Evolutionary conservation across 257 asterid species (phyloP).

Genomic region (Solanum bulbocastanum): DNA sequence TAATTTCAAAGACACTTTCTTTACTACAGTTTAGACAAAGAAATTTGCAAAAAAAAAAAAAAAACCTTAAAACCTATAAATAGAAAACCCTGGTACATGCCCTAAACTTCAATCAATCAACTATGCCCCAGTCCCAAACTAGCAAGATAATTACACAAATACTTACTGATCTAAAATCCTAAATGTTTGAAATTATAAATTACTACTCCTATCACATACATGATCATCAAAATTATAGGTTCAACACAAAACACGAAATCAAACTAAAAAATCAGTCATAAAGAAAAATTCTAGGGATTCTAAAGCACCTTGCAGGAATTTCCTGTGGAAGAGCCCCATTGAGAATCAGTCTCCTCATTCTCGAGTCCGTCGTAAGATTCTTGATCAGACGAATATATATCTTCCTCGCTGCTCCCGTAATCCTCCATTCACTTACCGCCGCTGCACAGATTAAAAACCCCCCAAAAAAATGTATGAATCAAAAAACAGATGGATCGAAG

Average conservation of each 20-base stretch:
- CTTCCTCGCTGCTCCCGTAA: slow-evolving; percentile 50
- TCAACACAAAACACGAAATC: not conserved
- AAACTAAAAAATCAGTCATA: not conserved
- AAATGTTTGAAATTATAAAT: not conserved
- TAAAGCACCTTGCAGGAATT: slow-evolving; percentile 54
- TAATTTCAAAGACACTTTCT: not conserved
- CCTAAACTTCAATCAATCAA: not conserved
- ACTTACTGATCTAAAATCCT: not conserved
- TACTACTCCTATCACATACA: not conserved
- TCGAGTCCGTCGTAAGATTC: slow-evolving; percentile 57
- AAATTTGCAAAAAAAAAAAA: not conserved
- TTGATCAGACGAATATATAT: slow-evolving; percentile 40
- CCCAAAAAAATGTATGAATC: not conserved
- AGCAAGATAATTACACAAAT: not conserved
- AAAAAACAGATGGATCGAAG: not conserved
- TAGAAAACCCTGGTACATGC: not conserved
- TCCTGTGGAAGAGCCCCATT: slow-evolving; percentile 33
- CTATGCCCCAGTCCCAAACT: not conserved
- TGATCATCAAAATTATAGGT: not conserved
- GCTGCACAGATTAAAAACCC: not conserved
- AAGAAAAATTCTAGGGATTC: not conserved
- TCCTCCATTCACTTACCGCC: slow-evolving; percentile 27
- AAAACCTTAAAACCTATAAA: not conserved
- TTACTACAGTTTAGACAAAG: not conserved
- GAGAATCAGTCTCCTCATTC: slow-evolving; percentile 41